Percentiles rank a stretch among this genome's conserved stretches.
phyloP scores from a whole-genome alignment of 305 asterid species.

The Plantago lanceolata region DNA sequence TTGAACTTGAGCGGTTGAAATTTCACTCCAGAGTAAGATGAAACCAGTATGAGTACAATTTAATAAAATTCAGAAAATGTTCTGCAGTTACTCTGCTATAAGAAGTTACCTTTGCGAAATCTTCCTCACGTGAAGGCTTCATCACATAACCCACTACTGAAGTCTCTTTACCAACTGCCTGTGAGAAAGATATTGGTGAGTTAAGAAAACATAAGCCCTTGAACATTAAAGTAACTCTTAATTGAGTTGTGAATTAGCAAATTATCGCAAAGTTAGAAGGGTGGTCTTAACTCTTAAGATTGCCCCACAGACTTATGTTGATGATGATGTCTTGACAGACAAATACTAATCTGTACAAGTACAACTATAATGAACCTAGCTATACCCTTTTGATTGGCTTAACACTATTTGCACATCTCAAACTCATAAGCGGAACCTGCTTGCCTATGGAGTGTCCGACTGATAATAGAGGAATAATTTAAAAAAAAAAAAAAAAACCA shows the following conservation, averaged over 20 bases:
- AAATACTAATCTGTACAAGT: no score
- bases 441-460: no score
- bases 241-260: not conserved
- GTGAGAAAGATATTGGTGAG: conserved; percentile 26
- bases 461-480: no score
- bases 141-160: conserved; percentile 69
- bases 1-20: no score
- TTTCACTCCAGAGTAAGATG: not conserved
- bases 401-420: no score
- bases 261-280: not conserved
- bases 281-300: no score
- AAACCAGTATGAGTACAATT: conserved; percentile 3
- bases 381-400: no score
- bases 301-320: no score
- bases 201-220: not conserved
- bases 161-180: conserved; percentile 54
- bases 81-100: conserved; percentile 9
- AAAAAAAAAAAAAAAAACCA: no score
- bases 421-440: no score
- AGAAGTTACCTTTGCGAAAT: conserved; percentile 72
- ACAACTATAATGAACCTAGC: no score
- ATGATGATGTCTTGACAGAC: no score
- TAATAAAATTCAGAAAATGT: conserved; percentile 15
- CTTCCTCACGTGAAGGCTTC: conserved; percentile 97
- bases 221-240: not conserved